Base-by-base conservation (phyloP, 495 filamentous ascomycete species). In the Aspergillus heteromorphus region DNA sequence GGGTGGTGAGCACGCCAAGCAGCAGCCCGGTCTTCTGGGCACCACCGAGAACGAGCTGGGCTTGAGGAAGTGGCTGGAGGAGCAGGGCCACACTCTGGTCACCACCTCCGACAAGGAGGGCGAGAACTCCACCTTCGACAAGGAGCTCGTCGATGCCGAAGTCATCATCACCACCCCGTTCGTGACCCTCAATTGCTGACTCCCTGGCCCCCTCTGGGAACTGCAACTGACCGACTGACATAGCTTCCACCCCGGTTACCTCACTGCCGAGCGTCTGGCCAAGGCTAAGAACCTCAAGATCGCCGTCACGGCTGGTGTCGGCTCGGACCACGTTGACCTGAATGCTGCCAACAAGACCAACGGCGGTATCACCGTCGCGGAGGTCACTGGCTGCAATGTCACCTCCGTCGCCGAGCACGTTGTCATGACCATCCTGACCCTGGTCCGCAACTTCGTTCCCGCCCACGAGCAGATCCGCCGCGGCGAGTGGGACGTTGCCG, bases 201-300 rank as follows among this genome's bases (percentile, higher is more conserved):
- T 38, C 0, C 4, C 17, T n/a, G 18, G 23, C 23, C 7, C 45
- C 18, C 23, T n/a, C n/a, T n/a, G 11, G 20, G 13, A 1, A 23
- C 42, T 3, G 23, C n/a, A 20, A 43, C 59, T 70, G 50, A 63
- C 48, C n/a, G 23, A 50, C 50, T 65, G 41, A 59, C 60, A 43
- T 59, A 96, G 91, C 70, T 98, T 98, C 86, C 93, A 98, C 79
- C 93, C 93, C 45, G 93, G 92, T 57, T 98, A 98, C 81, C 86
- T 98, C 43, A 97, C 89, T 48, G 90, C 90, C 40, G 93, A 97
- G 73, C 92, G 93, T 65, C 85, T 98, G 56, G 89, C 89, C 59
- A 95, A 93, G 79, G 93, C 93, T 57, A 97, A 97, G 87, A 97
- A 98, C 34, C 87, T 98, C 64, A 98, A 97, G 83, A 79, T 95